These are phyloP conservation scores for Trichoderma guizhouense DNA, from an alignment of 2,329 filamentous ascomycete species.

Conservation along the genomic window DNA sequence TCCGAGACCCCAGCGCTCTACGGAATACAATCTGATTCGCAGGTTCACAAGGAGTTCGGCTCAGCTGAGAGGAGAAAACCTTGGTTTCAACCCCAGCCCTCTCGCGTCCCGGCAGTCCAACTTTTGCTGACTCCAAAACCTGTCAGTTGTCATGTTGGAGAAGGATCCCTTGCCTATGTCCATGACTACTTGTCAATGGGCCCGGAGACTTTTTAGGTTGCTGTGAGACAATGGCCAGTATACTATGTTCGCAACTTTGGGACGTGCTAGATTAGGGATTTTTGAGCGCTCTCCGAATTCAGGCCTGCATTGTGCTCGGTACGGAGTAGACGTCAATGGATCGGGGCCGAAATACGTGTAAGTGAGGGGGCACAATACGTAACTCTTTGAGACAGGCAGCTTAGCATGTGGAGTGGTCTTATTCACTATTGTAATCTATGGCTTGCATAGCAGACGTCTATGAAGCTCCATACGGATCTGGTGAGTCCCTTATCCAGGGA, in stretches of 20 bases:
- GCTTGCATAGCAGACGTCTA: not conserved
- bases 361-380: not conserved
- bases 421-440: not conserved
- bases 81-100: not conserved
- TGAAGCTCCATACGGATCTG: not conserved
- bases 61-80: not conserved
- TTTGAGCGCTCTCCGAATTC: not conserved
- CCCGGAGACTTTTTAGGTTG: slow-evolving; percentile 1
- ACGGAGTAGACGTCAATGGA: not conserved
- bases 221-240: not conserved
- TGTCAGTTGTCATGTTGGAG: not conserved
- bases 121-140: not conserved
- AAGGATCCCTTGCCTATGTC: not conserved
- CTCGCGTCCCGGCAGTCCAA: not conserved
- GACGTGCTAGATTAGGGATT: not conserved
- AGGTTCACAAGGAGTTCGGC: not conserved
- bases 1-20: not conserved
- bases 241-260: not conserved
- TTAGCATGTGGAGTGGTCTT: not conserved
- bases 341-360: not conserved
- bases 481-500: not conserved
- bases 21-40: not conserved
- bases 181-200: not conserved
- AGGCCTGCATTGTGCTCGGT: not conserved
- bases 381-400: not conserved